Base-by-base conservation (phyloP, 257 asterid genomes). In the Jasminum sambac region DNA sequence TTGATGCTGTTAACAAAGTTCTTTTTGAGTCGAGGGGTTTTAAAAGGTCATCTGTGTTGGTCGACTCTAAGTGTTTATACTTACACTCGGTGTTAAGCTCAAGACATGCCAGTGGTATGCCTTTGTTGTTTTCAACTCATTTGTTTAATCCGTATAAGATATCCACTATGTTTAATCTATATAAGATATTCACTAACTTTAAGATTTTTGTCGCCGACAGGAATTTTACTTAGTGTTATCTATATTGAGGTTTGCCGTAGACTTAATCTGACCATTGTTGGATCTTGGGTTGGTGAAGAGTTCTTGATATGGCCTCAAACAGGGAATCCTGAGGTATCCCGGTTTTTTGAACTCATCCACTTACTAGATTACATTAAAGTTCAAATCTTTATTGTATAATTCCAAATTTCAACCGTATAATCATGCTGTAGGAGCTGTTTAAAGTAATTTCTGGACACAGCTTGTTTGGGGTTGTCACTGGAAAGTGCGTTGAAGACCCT, bases 231-330 rank as follows among this genome's bases (percentile, higher is more conserved):
- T 66, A 90, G 98, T 58, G 91, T 91, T 75, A 88, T 91, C 65
- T 91, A 95, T 42, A 95, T 95, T 75, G 99, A 95, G 86, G 99
- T 95, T 73, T 95, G 97, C 70, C 92, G 80, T 79, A 84, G 97
- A 76, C 95, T 91, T 71, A 89, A 91, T 74, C 88, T 95, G 82
- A 87, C 88, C 48, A 87, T 95, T 71, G 92, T 91, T 72, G 97
- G 98, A 77, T 90, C 99, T 80, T 95, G 90, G 77, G 98, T 95
- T 85, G 98, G 97, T 85, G 99, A 95, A 78, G 98, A 91, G 39
- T 95, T 95, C 82, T 80, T 95, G 82, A 89, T 95, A 78, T 91
- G 99, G 99, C 99, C 98, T 71, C 86, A 79, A 69, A 88, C 95
- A 1, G 91, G 89, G 79, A 87, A 95, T 81, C 99, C 94, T 21